Percentiles rank a stretch among this genome's conserved stretches.
These are phyloP conservation scores for Phoenix dactylifera DNA, from an alignment of 176 grass and related monocot genomes.

Conservation along the genomic window DNA sequence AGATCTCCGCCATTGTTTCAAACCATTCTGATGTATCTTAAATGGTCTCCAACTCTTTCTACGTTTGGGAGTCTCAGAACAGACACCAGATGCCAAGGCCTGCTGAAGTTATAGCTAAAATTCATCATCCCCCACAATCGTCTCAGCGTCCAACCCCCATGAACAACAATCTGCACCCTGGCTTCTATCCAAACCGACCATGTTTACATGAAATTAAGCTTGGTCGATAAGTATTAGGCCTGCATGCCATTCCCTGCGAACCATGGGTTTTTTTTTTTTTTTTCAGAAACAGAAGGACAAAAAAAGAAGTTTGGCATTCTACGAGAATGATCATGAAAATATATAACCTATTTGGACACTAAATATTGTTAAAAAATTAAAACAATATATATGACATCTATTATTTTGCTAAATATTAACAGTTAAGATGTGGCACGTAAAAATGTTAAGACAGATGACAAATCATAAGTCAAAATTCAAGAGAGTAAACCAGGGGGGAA, in stretches of 20 bases:
- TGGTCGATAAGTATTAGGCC: constrained; percentile 84
- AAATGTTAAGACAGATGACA: too few species aligned
- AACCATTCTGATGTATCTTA: constrained; percentile 82
- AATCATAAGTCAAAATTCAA: too few species aligned
- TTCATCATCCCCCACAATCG: constrained; percentile 69
- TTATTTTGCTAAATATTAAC: too few species aligned
- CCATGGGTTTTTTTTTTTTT: constrained; percentile 2
- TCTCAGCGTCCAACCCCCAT: constrained; percentile 79
- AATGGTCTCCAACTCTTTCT: constrained; percentile 96
- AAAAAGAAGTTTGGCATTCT: not conserved
- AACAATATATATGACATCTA: too few species aligned
- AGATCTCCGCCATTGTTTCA: constrained; percentile 59
- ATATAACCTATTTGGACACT: too few species aligned
- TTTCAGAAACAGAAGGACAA: not conserved
- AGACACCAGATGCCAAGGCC: constrained; percentile 71
- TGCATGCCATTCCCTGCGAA: constrained; percentile 88
- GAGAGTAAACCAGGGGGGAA: too few species aligned
- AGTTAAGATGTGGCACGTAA: too few species aligned
- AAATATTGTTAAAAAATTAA: too few species aligned
- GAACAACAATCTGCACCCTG: constrained; percentile 58
- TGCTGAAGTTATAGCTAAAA: constrained; percentile 89
- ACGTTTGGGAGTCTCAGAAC: constrained; percentile 75
- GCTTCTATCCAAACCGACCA: constrained; percentile 64
- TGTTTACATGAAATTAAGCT: constrained; percentile 82
- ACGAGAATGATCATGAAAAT: too few species aligned